Evolutionary conservation across 176 grass and related monocot genomes (phyloP).

Genomic region (Oryza rufipogon): DNA sequence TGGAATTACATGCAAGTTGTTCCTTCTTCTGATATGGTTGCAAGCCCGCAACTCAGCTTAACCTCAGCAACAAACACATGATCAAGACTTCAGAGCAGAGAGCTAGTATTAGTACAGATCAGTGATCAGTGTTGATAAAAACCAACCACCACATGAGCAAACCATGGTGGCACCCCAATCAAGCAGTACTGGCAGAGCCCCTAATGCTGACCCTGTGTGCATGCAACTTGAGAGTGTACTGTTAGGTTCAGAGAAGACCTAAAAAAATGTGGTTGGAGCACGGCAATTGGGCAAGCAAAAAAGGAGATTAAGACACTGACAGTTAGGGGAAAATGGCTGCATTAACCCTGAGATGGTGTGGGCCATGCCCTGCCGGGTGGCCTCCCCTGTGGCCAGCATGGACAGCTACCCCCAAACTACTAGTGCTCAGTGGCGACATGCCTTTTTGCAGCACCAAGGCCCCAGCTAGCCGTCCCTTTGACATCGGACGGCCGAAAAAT

Average conservation of each 20-base stretch:
- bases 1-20: background rate
- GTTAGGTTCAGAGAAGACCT: background rate
- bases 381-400: constrained; percentile 57
- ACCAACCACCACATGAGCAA: constrained; percentile 26
- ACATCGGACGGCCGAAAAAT: constrained; percentile 26
- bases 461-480: constrained; percentile 17
- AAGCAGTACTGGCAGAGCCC: background rate
- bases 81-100: background rate
- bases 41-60: background rate
- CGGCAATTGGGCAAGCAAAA: background rate
- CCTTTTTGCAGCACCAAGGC: constrained; percentile 28
- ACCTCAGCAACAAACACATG: background rate
- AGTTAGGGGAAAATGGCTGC: background rate
- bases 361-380: constrained; percentile 58
- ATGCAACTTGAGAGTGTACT: background rate
- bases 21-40: background rate
- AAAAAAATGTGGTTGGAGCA: background rate
- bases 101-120: background rate
- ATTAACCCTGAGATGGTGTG: constrained; percentile 26
- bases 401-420: constrained; percentile 54
- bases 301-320: constrained; percentile 27
- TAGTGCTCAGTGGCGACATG: constrained; percentile 35
- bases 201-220: background rate
- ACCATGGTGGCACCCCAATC: background rate
- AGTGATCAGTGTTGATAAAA: background rate